A percentile compares a stretch with the other conserved stretches of the same genome.
phyloP scores from a whole-genome alignment of 2,329 filamentous ascomycete genomes.

The Thermomyces lanuginosus region DNA sequence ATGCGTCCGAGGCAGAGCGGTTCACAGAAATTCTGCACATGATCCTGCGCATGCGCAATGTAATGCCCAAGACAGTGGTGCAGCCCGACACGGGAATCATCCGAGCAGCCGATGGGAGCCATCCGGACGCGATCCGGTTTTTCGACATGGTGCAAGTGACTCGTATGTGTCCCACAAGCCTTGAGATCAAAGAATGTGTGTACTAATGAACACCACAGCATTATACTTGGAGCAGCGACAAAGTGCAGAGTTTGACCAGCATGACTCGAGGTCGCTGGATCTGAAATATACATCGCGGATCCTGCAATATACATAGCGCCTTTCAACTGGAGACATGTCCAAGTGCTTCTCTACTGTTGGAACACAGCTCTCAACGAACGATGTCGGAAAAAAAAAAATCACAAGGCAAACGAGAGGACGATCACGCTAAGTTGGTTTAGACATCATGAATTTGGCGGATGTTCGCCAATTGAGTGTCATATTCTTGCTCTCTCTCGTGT shows the following conservation, averaged over 20 bases:
- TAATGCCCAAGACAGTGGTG: conserved; percentile 26
- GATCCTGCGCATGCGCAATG: conserved; percentile 40
- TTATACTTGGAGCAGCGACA: conserved; percentile 23
- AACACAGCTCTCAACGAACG: too few species aligned
- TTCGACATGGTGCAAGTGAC: conserved; percentile 27
- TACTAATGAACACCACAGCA: conserved; percentile 12
- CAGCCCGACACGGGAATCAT: conserved; percentile 23
- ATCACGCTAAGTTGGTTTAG: too few species aligned
- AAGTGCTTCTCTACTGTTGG: conserved; percentile 5
- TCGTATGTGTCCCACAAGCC: conserved; percentile 15
- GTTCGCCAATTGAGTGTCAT: too few species aligned
- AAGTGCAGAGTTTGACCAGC: conserved; percentile 21
- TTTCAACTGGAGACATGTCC: conserved; percentile 2
- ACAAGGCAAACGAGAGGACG: too few species aligned
- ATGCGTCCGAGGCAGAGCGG: conserved; percentile 40
- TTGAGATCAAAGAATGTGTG: not conserved
- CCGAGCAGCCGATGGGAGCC: conserved; percentile 22
- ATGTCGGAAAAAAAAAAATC: not conserved
- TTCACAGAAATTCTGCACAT: conserved; percentile 43
- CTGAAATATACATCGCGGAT: conserved; percentile 23
- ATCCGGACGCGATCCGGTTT: conserved; percentile 24
- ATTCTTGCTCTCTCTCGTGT: too few species aligned
- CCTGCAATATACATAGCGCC: conserved; percentile 12
- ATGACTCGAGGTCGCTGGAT: conserved; percentile 27
- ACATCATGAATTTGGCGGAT: too few species aligned